Conservation (phyloP, 2,329 filamentous ascomycete species). For the Arachnomyces sp. region DNA sequence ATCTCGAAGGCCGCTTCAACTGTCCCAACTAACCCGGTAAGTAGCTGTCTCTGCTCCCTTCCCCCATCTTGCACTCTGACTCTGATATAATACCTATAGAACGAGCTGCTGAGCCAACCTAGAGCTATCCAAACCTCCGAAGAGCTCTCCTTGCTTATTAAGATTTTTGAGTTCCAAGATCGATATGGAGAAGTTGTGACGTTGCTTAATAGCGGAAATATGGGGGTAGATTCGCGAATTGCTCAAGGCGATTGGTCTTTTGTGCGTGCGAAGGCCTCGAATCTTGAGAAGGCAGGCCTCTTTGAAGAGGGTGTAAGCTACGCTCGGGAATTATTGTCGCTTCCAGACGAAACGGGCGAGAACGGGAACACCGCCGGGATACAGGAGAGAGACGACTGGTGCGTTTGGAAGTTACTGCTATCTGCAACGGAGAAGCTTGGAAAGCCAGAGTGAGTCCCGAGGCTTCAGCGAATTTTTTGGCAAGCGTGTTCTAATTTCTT, state of each 20-base stretch:
- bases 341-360: conserved; percentile 22
- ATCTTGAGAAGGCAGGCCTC: conserved; percentile 28
- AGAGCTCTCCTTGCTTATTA: conserved; percentile 37
- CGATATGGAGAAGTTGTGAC: conserved; percentile 32
- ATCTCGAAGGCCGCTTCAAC: conserved; percentile 38
- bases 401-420: conserved; percentile 37
- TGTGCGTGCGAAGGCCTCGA: conserved; percentile 29
- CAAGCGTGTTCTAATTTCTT: neutral
- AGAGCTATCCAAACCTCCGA: conserved; percentile 40
- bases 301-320: conserved; percentile 33
- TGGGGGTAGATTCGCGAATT: conserved; percentile 34
- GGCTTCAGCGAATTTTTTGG: neutral
- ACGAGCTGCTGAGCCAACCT: conserved; percentile 31
- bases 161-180: conserved; percentile 36
- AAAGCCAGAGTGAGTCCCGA: conserved; percentile 25
- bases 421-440: conserved; percentile 24
- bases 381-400: conserved; percentile 38
- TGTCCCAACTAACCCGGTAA: conserved; percentile 37
- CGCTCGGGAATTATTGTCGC: conserved; percentile 28
- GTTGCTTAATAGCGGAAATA: conserved; percentile 33
- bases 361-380: conserved; percentile 15
- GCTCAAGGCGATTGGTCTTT: conserved; percentile 38
- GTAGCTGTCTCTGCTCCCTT: conserved; percentile 10
- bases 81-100: conserved; percentile 23
- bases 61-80: conserved; percentile 7